A percentile compares a stretch with the other conserved stretches of the same genome.
These are phyloP conservation scores for Suillus decipiens DNA, from an alignment of 768 basidiomycete species.

Conservation along the genomic window DNA sequence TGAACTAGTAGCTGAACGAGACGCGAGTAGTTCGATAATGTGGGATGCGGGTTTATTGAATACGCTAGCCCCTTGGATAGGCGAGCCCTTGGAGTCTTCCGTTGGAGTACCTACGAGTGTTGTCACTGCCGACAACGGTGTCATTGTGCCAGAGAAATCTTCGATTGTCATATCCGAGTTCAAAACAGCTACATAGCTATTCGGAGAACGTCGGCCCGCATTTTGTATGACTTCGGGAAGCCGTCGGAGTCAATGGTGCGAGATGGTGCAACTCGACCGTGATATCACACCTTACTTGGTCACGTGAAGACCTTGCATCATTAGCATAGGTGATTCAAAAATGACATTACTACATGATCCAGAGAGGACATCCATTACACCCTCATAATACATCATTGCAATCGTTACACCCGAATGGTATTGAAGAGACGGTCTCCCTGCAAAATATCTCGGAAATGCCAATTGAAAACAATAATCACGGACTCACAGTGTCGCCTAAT, in stretches of 20 bases:
- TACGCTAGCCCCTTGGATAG: conserved; percentile 4
- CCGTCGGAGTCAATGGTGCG: conserved; percentile 16
- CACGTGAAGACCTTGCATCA: conserved; percentile 25
- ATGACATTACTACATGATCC: conserved; percentile 5
- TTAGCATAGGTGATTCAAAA: neutral
- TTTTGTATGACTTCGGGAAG: conserved; percentile 5
- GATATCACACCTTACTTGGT: conserved; percentile 26
- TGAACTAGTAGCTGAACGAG: conserved; percentile 56
- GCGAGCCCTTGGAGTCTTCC: conserved; percentile 31
- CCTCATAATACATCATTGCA: conserved; percentile 1
- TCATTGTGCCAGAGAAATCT: conserved; percentile 24
- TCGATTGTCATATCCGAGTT: conserved; percentile 25
- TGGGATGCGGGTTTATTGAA: conserved; percentile 51
- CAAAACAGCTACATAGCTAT: neutral
- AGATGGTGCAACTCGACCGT: conserved; percentile 32
- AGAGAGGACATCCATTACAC: neutral
- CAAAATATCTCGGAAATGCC: conserved; percentile 8
- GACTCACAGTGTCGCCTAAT: conserved; percentile 82
- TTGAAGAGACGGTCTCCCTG: conserved; percentile 88
- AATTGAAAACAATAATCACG: neutral
- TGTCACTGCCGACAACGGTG: conserved; percentile 32
- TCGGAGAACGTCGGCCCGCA: neutral
- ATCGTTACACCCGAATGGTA: conserved; percentile 48
- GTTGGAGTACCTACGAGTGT: conserved; percentile 36
- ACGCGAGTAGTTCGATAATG: conserved; percentile 68